Evolutionary conservation across 2,329 filamentous ascomycete species (phyloP).

Genomic region (Aureobasidium sp.): DNA sequence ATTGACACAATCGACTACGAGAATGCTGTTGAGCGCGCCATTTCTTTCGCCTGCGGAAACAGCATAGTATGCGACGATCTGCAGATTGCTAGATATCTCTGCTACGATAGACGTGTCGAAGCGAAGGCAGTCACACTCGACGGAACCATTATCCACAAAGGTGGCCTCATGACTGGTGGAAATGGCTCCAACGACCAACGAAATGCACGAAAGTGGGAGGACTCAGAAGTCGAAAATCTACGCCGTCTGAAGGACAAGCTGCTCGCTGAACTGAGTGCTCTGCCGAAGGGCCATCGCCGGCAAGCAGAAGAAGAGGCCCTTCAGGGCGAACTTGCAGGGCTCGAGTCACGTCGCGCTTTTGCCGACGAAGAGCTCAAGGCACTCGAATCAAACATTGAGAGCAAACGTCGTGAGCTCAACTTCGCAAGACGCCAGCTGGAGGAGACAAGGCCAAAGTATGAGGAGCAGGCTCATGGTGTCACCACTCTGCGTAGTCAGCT

Average conservation of each 20-base stretch:
- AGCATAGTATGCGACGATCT: constrained; percentile 90
- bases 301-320: constrained; percentile 73
- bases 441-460: constrained; percentile 70
- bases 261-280: constrained; percentile 66
- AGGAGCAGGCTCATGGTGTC: constrained; percentile 63
- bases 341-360: constrained; percentile 69
- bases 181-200: constrained; percentile 69
- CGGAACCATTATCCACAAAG: constrained; percentile 95
- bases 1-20: constrained; percentile 97
- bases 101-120: constrained; percentile 75
- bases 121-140: constrained; percentile 93
- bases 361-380: constrained; percentile 69
- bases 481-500: constrained; percentile 54
- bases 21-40: constrained; percentile 76
- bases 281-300: constrained; percentile 72
- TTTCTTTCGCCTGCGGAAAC: constrained; percentile 90
- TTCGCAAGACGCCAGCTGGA: constrained; percentile 65
- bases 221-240: constrained; percentile 82
- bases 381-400: constrained; percentile 74
- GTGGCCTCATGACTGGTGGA: constrained; percentile 92
- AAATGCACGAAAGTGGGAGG: constrained; percentile 71
- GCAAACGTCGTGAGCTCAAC: constrained; percentile 75
- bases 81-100: constrained; percentile 79
- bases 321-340: constrained; percentile 68
- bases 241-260: constrained; percentile 68